A percentile compares a stretch with the other conserved stretches of the same genome.
phyloP scores from a whole-genome alignment of 2,329 filamentous ascomycete species.

The Beauveria scarabaeidicola region DNA sequence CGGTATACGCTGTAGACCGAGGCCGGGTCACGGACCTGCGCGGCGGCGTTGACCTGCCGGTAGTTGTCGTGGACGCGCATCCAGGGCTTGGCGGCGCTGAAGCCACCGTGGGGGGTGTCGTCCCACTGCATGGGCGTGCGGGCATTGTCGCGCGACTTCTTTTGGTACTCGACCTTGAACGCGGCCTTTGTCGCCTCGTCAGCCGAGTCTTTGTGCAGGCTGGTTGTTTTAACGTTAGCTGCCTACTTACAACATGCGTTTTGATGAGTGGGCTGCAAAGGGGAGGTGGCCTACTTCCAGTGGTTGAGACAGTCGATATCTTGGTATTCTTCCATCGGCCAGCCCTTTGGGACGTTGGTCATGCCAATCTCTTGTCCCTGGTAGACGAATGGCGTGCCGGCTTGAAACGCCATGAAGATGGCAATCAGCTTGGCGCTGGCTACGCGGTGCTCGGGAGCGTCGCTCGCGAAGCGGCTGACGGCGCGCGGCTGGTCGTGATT shows the following conservation, averaged over 20 bases:
- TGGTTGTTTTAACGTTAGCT: slow-evolving; percentile 13
- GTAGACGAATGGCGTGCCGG: slow-evolving; percentile 59
- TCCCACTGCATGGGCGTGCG: slow-evolving; percentile 68
- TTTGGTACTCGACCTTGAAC: slow-evolving; percentile 39
- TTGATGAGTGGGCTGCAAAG: background rate
- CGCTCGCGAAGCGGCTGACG: slow-evolving; percentile 46
- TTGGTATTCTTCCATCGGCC: slow-evolving; percentile 58
- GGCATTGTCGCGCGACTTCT: slow-evolving; percentile 59
- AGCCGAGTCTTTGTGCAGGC: slow-evolving; percentile 29
- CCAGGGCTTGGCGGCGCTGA: slow-evolving; percentile 56
- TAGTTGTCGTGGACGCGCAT: slow-evolving; percentile 62
- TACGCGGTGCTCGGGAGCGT: slow-evolving; percentile 39
- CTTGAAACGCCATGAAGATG: slow-evolving; percentile 46
- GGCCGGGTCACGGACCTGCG: slow-evolving; percentile 37
- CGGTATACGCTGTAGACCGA: slow-evolving; percentile 57
- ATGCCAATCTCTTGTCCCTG: slow-evolving; percentile 64
- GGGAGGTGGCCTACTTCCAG: slow-evolving; percentile 31
- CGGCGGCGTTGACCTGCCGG: slow-evolving; percentile 50
- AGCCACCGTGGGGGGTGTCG: slow-evolving; percentile 50
- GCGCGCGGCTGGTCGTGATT: slow-evolving; percentile 58
- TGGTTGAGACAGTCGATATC: slow-evolving; percentile 54
- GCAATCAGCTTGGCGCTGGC: slow-evolving; percentile 52
- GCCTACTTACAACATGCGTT: background rate
- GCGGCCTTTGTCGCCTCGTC: slow-evolving; percentile 30
- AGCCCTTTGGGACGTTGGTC: slow-evolving; percentile 52